Evolutionary conservation across 768 basidiomycete species (phyloP).

Genomic region (Glaciozyma antarctica): DNA sequence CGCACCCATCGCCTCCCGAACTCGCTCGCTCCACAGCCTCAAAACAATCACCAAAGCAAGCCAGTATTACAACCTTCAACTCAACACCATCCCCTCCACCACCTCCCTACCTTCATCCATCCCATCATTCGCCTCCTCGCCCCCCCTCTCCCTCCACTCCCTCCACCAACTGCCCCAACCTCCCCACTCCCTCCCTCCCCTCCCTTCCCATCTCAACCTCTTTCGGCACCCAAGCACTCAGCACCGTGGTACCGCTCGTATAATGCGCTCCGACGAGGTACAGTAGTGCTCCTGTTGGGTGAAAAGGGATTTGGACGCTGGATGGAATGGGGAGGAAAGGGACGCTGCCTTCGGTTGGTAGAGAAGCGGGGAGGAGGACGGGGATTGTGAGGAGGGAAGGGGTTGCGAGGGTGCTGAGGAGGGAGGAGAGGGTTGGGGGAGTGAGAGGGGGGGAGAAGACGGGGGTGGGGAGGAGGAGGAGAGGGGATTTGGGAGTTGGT

Average conservation of each 20-base stretch:
- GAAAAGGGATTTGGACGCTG: neutral
- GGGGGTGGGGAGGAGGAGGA: slow-evolving; percentile 13
- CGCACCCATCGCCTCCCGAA: too few species aligned
- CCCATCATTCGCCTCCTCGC: neutral
- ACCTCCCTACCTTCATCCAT: neutral
- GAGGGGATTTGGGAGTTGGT: too few species aligned
- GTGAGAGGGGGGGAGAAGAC: slow-evolving; percentile 1
- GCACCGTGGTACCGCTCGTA: slow-evolving; percentile 16
- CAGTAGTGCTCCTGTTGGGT: slow-evolving; percentile 13
- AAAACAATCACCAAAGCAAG: too few species aligned
- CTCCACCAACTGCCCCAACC: too few species aligned
- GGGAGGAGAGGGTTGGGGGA: neutral
- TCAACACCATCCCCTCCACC: neutral
- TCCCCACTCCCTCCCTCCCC: too few species aligned
- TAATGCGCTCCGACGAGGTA: slow-evolving; percentile 21
- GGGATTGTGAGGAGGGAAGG: neutral
- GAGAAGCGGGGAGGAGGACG: too few species aligned
- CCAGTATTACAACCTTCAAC: too few species aligned
- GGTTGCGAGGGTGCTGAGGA: slow-evolving; percentile 3
- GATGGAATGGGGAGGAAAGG: neutral
- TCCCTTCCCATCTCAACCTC: neutral
- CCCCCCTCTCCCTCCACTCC: slow-evolving; percentile 8
- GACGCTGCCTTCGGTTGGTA: neutral
- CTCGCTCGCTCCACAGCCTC: too few species aligned
- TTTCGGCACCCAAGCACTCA: slow-evolving; percentile 22